Evolutionary conservation across 306 rosid genomes (phyloP).

Genomic region (Lathyrus oleraceus): DNA sequence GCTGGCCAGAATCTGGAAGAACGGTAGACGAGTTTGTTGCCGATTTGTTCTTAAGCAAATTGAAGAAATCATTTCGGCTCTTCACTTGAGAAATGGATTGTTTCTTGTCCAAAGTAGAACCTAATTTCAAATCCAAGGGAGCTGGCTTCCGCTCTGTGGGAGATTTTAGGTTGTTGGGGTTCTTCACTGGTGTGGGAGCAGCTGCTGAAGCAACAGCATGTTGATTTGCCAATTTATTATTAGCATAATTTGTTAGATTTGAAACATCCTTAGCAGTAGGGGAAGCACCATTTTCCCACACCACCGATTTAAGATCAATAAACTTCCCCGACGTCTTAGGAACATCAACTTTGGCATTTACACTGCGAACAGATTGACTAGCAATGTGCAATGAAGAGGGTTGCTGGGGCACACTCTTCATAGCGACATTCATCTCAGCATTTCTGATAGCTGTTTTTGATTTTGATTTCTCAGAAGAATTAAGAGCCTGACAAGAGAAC

Average conservation of each 20-base stretch:
- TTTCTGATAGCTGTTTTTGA: constrained; percentile 63
- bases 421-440: constrained; percentile 57
- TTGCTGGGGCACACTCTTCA: constrained; percentile 67
- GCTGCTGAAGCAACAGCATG: constrained; percentile 59
- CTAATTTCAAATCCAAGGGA: constrained; percentile 70
- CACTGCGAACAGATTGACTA: constrained; percentile 70
- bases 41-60: constrained; percentile 78
- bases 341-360: constrained; percentile 63
- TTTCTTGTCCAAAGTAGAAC: constrained; percentile 74
- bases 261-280: constrained; percentile 69
- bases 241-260: constrained; percentile 60
- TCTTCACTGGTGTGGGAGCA: constrained; percentile 62
- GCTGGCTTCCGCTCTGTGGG: constrained; percentile 63
- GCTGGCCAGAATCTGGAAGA: constrained; percentile 54
- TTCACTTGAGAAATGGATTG: constrained; percentile 77
- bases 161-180: constrained; percentile 59
- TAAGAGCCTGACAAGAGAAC: constrained; percentile 53
- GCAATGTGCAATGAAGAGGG: constrained; percentile 49
- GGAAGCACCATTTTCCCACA: constrained; percentile 77
- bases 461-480: constrained; percentile 83
- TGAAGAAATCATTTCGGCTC: constrained; percentile 95
- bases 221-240: constrained; percentile 58
- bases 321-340: constrained; percentile 92
- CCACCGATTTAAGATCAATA: constrained; percentile 79
- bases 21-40: constrained; percentile 51